Evolutionary conservation across 2,329 filamentous ascomycete genomes (phyloP).

Genomic region (Aspergillus alliaceus): DNA sequence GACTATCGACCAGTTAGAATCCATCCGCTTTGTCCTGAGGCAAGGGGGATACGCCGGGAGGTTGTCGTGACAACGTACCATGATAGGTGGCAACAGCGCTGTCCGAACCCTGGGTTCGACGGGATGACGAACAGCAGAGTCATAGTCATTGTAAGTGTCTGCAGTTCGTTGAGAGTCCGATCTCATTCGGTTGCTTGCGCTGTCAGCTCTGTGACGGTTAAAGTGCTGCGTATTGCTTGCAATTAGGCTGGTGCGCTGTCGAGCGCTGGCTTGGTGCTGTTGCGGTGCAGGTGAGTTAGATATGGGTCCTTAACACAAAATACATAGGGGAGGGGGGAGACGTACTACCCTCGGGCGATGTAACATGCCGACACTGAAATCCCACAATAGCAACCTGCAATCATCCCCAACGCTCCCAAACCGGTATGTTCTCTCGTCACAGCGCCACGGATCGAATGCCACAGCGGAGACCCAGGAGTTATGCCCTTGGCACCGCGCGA

Average conservation of each 20-base stretch:
- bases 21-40: background rate
- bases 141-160: slow-evolving; percentile 45
- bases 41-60: background rate
- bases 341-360: slow-evolving; percentile 82
- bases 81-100: slow-evolving; percentile 84
- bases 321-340: slow-evolving; percentile 23
- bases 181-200: slow-evolving; percentile 60
- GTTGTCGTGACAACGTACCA: slow-evolving; percentile 57
- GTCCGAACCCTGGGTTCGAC: slow-evolving; percentile 84
- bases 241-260: slow-evolving; percentile 40
- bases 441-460: slow-evolving; percentile 95
- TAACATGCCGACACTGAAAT: slow-evolving; percentile 96
- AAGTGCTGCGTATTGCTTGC: slow-evolving; percentile 34
- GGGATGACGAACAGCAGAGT: slow-evolving; percentile 68
- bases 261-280: slow-evolving; percentile 36
- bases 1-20: slow-evolving; percentile 51
- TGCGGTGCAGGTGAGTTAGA: slow-evolving; percentile 9
- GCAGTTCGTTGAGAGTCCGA: slow-evolving; percentile 69
- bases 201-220: slow-evolving; percentile 63
- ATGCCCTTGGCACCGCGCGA: slow-evolving; percentile 92
- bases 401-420: slow-evolving; percentile 97
- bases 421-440: slow-evolving; percentile 90
- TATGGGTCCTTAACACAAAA: background rate
- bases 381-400: slow-evolving; percentile 86
- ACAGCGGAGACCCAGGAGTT: slow-evolving; percentile 93